These are phyloP conservation scores for Diaporthe sp. DNA, from an alignment of 2,329 filamentous ascomycete genomes.

Conservation along the genomic window DNA sequence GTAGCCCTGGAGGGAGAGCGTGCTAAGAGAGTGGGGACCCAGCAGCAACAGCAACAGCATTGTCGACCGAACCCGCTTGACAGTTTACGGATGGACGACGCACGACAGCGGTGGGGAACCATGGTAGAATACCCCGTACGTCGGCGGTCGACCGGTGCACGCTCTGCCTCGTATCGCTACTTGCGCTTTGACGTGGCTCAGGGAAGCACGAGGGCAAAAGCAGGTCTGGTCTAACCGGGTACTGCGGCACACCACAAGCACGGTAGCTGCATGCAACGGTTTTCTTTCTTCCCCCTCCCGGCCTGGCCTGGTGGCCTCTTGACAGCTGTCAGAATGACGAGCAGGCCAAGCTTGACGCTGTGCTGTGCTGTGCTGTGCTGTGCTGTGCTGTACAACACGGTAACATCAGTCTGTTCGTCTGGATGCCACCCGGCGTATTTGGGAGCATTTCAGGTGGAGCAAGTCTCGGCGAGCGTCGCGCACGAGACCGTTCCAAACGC, in stretches of 20 bases:
- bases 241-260: not conserved
- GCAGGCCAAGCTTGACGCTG: slow-evolving; percentile 1
- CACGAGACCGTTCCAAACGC: not conserved
- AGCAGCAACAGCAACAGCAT: not conserved
- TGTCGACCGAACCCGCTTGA: not conserved
- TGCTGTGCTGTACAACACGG: not conserved
- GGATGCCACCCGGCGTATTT: not conserved
- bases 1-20: not conserved
- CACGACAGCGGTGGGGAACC: not conserved
- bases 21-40: not conserved
- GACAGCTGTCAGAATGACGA: slow-evolving; percentile 12
- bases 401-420: not conserved
- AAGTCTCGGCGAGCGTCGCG: not conserved
- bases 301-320: not conserved
- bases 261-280: slow-evolving; percentile 15
- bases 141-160: not conserved
- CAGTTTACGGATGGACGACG: not conserved
- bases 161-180: not conserved
- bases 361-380: not conserved
- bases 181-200: slow-evolving; percentile 8
- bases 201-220: not conserved
- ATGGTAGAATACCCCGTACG: not conserved
- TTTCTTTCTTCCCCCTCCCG: not conserved
- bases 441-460: not conserved
- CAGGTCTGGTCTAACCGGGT: not conserved